Evolutionary conservation across 371 early-diverging fungal species (phyloP), one percentile per base, ranked within the genome.

Genomic region (Apophysomyces variabilis): DNA sequence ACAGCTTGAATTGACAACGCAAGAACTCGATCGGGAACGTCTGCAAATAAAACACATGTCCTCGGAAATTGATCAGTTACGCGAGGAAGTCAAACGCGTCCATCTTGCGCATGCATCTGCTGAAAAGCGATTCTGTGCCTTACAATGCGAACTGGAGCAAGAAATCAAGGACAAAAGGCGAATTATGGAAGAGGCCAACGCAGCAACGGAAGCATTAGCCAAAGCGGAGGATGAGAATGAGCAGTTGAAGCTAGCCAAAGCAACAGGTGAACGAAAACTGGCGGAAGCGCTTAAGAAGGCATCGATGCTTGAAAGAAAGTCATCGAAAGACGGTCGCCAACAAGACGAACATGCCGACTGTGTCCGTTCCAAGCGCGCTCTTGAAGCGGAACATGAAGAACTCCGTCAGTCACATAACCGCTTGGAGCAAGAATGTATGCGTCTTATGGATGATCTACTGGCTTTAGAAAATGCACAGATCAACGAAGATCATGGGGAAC

Each of bases 21-120:
- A 65, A 3, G 77, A 78, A n/a, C 65, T 85, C 14, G 77, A 82
- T 18, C 62, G 62, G 6, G 79, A 83, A 35, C 72, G 82, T 5
- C 56, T 47, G 3, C 61, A 71, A 8, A 79, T 76, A 21, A 67
- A 70, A 36, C 26, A 69, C 0, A 41, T 77, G 62, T 64, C 65
- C 43, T 6, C 64, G 0, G 77, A 72, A 12, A 65, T 78, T 18
- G 74, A 77, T 5, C 69, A 75, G n/a, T 66, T 82, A 0, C 65
- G 69, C 18, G 66, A 66, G 1, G 72, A 78, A 57, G 60, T 84
- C 38, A 77, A 75, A 54, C 67, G 76, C 1, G 47, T 77, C 1
- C 80, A 72, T 37, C 69, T 57, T 7, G 37, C 63, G 0, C 59
- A 65, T 0, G 47, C 44, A 7, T 54, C 65, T 14, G 54, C 61